phyloP scores from a whole-genome alignment of 768 basidiomycete genomes.

The Mycena latifolia region DNA sequence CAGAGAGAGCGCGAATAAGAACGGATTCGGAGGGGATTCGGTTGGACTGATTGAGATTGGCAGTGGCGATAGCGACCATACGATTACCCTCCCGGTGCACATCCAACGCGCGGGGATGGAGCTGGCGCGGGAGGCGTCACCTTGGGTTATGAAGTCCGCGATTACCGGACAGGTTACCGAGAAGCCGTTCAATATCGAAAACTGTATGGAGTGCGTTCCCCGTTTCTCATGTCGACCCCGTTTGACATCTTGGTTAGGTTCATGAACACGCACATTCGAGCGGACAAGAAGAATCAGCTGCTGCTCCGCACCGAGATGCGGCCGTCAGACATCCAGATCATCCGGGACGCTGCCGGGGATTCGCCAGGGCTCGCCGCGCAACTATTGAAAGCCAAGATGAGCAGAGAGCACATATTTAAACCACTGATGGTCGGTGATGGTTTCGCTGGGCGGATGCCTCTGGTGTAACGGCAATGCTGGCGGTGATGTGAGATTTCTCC shows the following conservation, averaged over 20 bases:
- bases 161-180: not conserved
- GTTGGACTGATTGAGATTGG: not conserved
- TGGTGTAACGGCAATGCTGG: too few species aligned
- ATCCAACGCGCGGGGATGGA: not conserved
- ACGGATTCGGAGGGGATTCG: not conserved
- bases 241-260: not conserved
- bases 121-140: not conserved
- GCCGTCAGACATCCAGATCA: conserved; percentile 7
- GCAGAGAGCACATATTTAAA: conserved; percentile 1
- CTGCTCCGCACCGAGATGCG: conserved; percentile 19
- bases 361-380: not conserved
- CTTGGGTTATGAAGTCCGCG: not conserved
- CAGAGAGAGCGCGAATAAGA: not conserved
- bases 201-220: conserved; percentile 1
- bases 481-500: too few species aligned
- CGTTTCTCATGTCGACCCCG: not conserved
- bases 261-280: conserved; percentile 13
- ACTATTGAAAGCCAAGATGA: not conserved
- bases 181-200: not conserved
- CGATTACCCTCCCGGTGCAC: not conserved
- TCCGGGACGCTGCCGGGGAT: conserved; percentile 4
- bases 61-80: not conserved
- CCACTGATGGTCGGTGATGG: too few species aligned
- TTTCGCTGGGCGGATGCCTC: too few species aligned
- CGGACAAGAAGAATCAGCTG: conserved; percentile 17